Conservation (phyloP, 2,329 filamentous ascomycete species). For the Cylindrodendrum hubeiense region DNA sequence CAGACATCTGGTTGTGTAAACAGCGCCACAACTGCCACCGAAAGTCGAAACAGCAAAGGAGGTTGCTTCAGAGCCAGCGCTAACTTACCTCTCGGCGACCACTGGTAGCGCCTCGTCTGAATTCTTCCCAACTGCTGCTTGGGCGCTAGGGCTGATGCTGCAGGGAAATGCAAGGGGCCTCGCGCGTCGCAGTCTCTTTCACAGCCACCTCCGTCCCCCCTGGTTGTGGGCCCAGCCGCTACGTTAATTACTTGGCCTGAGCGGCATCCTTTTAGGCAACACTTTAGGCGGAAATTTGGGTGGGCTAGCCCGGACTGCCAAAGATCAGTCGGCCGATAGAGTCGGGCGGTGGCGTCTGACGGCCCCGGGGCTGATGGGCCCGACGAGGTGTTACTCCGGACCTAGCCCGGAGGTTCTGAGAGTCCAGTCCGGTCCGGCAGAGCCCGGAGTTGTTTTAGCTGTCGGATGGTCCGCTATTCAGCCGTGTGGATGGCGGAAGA, state of each 20-base stretch:
- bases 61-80: not conserved
- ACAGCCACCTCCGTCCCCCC: not conserved
- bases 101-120: not conserved
- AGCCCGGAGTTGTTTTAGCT: not conserved
- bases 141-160: not conserved
- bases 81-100: not conserved
- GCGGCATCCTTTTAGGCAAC: not conserved
- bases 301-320: not conserved
- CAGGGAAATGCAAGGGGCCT: not conserved
- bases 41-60: not conserved
- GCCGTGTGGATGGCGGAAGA: not conserved
- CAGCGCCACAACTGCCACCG: not conserved
- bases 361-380: not conserved
- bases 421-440: not conserved
- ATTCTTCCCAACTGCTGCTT: not conserved
- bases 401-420: not conserved
- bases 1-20: not conserved
- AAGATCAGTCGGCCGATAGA: not conserved
- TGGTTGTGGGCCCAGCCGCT: not conserved
- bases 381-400: not conserved
- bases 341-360: not conserved
- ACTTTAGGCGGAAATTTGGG: not conserved
- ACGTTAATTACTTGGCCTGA: not conserved
- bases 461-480: not conserved
- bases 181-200: not conserved